Base-by-base conservation (phyloP, 1,139 yeast species). In the Debaryomyces udenii region DNA sequence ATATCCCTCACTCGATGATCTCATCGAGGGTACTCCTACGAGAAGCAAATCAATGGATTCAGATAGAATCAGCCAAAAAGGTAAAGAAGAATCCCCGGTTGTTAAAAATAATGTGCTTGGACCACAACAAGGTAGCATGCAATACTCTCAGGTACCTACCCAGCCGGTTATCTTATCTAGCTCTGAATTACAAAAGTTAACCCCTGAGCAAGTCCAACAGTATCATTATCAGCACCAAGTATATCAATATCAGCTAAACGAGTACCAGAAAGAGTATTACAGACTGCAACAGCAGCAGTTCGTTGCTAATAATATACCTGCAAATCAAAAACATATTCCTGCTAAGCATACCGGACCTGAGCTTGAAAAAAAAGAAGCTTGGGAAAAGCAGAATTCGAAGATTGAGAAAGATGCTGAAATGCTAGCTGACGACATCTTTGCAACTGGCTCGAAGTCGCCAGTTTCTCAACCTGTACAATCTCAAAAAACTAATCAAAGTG, bases 371-470 rank as follows among this genome's bases (percentile, higher is more conserved):
- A 64, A 62, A 37, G 76, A 70, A 43, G 72, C 75, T 0, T 70
- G 76, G 76, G 66, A 67, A 45, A 51, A 34, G n/a, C 43, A 33
- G 6, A 40, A 49, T 13, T 40, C 53, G 1, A 47, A 44, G n/a
- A 52, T 53, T 9, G 57, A 57, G 31, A 50, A 46, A 29, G 58
- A 62, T 39, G 71, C 77, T 1, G 74, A 64, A 42, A 63, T 58
- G 41, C 56, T 73, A 38, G 76, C 64, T 0, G 76, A 72, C 44
- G 76, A 69, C 47, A 70, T 73, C 6, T 72, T 71, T 48, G 53
- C 60, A 44, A 27, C 6, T 5, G 11, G 28, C 9, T n/a, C 37
- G 44, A 11, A 31, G 17, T 41, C 43, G 32, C 49, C 36, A 13
- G 35, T 9, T 13, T 15, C 29, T 17, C 39, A 30, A 38, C 27